Base-by-base conservation (phyloP, 768 basidiomycete species). In the Candolleomyces eurysporus region DNA sequence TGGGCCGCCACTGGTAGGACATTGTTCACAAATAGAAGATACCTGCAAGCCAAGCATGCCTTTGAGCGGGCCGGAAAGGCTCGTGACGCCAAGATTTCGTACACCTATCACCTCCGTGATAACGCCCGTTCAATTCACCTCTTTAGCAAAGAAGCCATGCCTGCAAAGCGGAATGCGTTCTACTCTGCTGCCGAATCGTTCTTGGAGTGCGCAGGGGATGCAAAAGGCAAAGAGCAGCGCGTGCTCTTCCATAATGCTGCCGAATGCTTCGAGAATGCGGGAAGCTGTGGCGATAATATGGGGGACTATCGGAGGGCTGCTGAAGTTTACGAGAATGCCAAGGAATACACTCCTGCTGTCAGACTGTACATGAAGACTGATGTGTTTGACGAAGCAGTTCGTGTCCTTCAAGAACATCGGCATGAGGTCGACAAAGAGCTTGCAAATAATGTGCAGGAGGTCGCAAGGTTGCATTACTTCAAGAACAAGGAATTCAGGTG, bases 331-430 rank as follows among this genome's bases (percentile, higher is more conserved):
- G 55, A 32, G 30, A 19, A 17, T 19, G 60, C 60, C 16, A 31
- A 40, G 21, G 60, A 61, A 43, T 61, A n/a, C 48, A 56, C 6
- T 19, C 6, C 46, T 5, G 68, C 66, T 10, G 58, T 60, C 17
- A 64, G 61, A 43, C 26, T 67, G 8, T 69, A 63, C 39, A 60
- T 61, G 19, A 65, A 65, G 49, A 60, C 54, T 31, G 65, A 62
- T 1, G 66, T 59, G 57, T 86, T 88, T 55, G 82, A 83, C 48
- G 77, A 86, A 58, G 86, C 85, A 0, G 72, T 85, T 0, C 67
- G 71, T 2, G 68, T 87, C 11, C 74, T 88, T 14, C 65, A 75
- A 22, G 45, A 56, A 0, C 65, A 83, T 61, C 46, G 68, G 17
- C 53, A 62, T 0, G 46, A 66, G 2, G 76, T 87, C 31, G 61